Evolutionary conservation across 257 asterid genomes (phyloP), one percentile per base, ranked within the genome.

Genomic region (Primulina huaijiensis): DNA sequence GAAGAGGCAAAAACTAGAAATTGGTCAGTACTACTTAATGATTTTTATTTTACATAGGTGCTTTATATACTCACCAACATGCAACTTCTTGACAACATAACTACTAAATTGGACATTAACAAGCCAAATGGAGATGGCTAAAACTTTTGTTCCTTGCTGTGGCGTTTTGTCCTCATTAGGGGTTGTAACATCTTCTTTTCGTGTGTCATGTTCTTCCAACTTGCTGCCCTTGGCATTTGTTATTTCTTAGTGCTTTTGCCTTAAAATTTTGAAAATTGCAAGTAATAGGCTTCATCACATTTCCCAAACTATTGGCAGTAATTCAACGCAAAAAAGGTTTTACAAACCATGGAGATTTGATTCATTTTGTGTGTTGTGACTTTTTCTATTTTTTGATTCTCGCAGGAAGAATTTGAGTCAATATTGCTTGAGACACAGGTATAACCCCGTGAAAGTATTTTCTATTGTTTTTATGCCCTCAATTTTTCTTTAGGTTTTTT

Each of bases 401-500:
- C 73, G 84, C 96, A 90, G 96, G 91, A 87, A 73, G 81, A 81
- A 34, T 76, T 87, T 30, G 87, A 85, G 75, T 77, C 90, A 1
- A 34, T 81, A 71, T 75, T 87, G 38, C 63, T 76, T n/a, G 86
- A 82, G 80, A 73, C 87, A 50, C 85, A 87, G 96, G 96, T 89
- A 77, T 52, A 37, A 40, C 72, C 38, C 31, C 64, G n/a, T 55
- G 58, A n/a, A 60, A 64, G 27, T 7, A 56, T 25, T 8, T 64
- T 71, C 60, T 35, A 37, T n/a, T 46, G 27, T 37, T 21, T 23
- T 63, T 62, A 57, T 63, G 64, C 37, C 50, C 55, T 19, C 59
- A 19, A 19, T 5, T 10, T 58, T 35, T 12, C 29, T 8, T 27
- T 21, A 31, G 19, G 23, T 20, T 37, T 60, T 8, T 9, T 46